Conservation (phyloP, 1,284 basidiomycete genomes). For the Microbotryum silenes-acaulis region DNA sequence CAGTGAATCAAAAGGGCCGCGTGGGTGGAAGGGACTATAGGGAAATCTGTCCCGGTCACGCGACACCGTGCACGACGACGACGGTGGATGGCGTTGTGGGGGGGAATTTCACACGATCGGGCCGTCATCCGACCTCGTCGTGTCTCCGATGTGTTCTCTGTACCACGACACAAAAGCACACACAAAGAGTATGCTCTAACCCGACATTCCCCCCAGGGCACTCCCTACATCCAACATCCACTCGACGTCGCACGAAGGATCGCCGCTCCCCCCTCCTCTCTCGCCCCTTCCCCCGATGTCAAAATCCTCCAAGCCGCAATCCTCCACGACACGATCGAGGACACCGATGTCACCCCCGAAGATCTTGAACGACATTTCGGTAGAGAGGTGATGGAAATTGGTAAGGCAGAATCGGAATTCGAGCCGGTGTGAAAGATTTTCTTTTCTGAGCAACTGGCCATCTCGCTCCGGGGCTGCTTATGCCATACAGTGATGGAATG, state of each 20-base stretch:
- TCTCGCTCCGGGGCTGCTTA: neutral
- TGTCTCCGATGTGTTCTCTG: no score
- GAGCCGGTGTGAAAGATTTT: neutral
- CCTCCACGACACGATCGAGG: conserved; percentile 45
- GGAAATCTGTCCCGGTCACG: no score
- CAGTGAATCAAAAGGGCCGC: no score
- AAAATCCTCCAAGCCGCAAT: conserved; percentile 41
- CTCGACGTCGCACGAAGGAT: conserved; percentile 23
- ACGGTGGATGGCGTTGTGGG: no score
- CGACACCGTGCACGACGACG: no score
- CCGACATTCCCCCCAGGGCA: neutral
- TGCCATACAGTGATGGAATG: conserved; percentile 14
- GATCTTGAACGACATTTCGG: conserved; percentile 35
- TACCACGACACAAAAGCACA: no score
- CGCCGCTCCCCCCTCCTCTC: neutral
- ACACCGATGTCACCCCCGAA: conserved; percentile 42
- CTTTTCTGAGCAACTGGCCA: neutral
- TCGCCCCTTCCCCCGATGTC: conserved; percentile 8
- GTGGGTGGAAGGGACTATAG: no score
- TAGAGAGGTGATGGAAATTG: conserved; percentile 40
- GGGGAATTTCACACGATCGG: no score
- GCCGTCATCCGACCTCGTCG: no score
- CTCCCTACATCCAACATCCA: conserved; percentile 29
- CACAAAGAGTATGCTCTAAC: no score
- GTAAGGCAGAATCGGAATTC: conserved; percentile 12